These are phyloP conservation scores for Cercospora sp. DNA, from an alignment of 2,329 filamentous ascomycete species.

Conservation along the genomic window DNA sequence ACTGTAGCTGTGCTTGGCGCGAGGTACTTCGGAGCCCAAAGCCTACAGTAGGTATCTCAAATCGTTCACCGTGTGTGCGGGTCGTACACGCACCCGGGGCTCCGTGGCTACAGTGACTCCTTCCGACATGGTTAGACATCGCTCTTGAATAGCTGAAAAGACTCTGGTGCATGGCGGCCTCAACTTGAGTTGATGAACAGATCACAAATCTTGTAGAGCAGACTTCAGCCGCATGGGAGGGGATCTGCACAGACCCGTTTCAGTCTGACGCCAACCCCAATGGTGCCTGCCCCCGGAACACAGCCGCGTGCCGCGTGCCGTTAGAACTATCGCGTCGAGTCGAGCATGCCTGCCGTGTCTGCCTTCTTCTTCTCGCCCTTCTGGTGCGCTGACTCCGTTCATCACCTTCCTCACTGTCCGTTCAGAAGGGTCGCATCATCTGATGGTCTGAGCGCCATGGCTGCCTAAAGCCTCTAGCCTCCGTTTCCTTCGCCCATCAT, in stretches of 20 bases:
- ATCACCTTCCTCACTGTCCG: background rate
- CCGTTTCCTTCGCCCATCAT: background rate
- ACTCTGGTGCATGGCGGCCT: background rate
- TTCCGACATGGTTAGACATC: background rate
- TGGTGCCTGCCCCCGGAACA: background rate
- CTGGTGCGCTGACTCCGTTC: background rate
- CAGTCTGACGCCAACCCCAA: background rate
- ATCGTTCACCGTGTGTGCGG: background rate
- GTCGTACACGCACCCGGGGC: background rate
- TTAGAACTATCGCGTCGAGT: background rate
- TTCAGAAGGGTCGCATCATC: background rate
- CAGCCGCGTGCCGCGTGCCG: background rate
- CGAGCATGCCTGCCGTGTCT: background rate
- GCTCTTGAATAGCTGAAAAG: too few species aligned
- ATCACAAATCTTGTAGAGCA: background rate
- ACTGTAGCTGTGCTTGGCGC: background rate
- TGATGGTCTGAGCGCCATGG: background rate
- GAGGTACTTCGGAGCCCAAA: background rate
- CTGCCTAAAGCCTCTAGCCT: background rate
- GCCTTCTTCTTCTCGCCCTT: background rate
- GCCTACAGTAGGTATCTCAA: background rate
- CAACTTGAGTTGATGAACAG: background rate
- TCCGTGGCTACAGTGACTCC: background rate
- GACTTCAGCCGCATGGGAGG: background rate
- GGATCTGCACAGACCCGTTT: background rate